A percentile compares a stretch with the other conserved stretches of the same genome.
Conservation (phyloP, 2,329 filamentous ascomycete genomes). For the Plenodomus tracheiphilus region DNA sequence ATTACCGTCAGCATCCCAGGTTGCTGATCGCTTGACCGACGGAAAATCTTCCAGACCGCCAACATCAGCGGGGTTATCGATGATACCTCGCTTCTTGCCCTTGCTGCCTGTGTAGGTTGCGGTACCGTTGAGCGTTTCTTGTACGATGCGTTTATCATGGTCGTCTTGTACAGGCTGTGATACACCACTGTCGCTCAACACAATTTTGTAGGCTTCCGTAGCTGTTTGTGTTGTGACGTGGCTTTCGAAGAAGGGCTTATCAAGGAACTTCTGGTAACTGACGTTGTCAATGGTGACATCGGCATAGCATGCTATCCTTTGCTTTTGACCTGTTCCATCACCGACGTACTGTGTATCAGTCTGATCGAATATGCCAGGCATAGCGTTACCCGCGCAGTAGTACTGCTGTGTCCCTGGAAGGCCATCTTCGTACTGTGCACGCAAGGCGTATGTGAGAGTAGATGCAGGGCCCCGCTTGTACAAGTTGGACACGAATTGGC, state of each 20-base stretch:
- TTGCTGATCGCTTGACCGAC: conserved; percentile 17
- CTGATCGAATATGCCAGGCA: conserved; percentile 34
- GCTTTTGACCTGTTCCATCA: conserved; percentile 25
- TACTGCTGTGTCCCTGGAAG: conserved; percentile 40
- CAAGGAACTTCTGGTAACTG: conserved; percentile 37
- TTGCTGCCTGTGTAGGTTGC: conserved; percentile 36
- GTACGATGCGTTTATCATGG: conserved; percentile 41
- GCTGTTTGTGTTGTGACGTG: conserved; percentile 35
- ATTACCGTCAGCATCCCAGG: conserved; percentile 41
- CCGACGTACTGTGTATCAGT: conserved; percentile 27
- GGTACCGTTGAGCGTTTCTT: conserved; percentile 36
- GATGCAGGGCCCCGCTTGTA: conserved; percentile 42
- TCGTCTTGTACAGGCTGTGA: conserved; percentile 36
- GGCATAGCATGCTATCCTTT: conserved; percentile 36
- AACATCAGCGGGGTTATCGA: conserved; percentile 39
- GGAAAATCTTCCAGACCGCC: conserved; percentile 43
- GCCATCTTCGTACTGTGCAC: conserved; percentile 38
- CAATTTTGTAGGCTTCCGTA: conserved; percentile 42
- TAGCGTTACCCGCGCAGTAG: conserved; percentile 41
- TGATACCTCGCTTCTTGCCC: conserved; percentile 36
- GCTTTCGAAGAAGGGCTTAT: conserved; percentile 34
- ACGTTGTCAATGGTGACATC: conserved; percentile 31
- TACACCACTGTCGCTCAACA: conserved; percentile 39
- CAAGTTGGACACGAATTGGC: conserved; percentile 41
- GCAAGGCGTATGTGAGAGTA: conserved; percentile 28